Evolutionary conservation across 1,284 basidiomycete species (phyloP), one percentile per base, ranked within the genome.

Genomic region (Apiotrichum domesticum): DNA sequence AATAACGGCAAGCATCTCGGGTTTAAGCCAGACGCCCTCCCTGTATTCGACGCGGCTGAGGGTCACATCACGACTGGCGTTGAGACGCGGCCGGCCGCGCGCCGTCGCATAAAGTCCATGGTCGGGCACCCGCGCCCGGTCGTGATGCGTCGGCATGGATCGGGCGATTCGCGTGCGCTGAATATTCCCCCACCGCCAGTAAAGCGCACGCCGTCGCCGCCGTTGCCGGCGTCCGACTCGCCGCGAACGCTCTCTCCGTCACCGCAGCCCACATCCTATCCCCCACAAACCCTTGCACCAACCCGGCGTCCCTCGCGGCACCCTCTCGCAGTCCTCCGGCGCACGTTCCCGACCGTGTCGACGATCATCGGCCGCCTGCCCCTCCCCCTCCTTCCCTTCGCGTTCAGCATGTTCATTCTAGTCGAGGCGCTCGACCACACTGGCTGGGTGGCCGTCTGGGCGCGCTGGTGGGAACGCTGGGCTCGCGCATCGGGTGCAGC

Each of bases 371-470:
- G 87, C 61, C 71, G 85, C 75, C 56, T 66, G 29, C 62, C 66
- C 33, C 61, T 68, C 49, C 60, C 60, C 1, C 65, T 98, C 6
- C 79, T 97, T 8, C 92, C 92, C 0, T 98, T 98, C 69, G 90
- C 93, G 0, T 92, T 98, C 72, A 86, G 87, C 5, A 92, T 96
- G 79, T 98, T 98, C 78, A 91, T 98, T 66, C 84, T 98, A 48
- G 91, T 96, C 54, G 87, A 95, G 69, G 88, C 83, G 0, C 80
- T 98, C 7, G 82, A 85, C 4, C 81, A 86, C 57, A 85, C 87
- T 53, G 92, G 92, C n/a, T 98, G 95, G 90, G 90, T 97, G 33
- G 80, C 84, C 33, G 81, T 96, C 15, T 94, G 96, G 71, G 86
- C 86, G 0, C 66, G 69, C 5, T 95, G 92, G 86, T 84, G 82